Conservation (phyloP, 2,329 filamentous ascomycete species). For the Penicillium sp. region DNA sequence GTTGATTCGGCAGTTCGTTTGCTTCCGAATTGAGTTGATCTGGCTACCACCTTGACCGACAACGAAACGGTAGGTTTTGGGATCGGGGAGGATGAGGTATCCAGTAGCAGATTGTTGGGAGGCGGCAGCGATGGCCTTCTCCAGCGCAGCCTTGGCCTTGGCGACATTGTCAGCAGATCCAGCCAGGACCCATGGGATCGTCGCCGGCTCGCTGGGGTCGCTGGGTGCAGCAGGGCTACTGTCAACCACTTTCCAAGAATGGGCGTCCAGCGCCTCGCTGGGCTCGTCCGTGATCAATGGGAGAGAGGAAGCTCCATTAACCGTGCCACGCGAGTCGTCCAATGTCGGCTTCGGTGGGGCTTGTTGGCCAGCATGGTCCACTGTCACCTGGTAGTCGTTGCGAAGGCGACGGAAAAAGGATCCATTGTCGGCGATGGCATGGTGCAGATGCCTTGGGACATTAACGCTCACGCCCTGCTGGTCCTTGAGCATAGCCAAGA, state of each 20-base stretch:
- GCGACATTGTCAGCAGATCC: conserved; percentile 78
- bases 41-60: conserved; percentile 88
- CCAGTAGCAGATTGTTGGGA: conserved; percentile 66
- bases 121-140: conserved; percentile 70
- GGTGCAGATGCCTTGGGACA: conserved; percentile 81
- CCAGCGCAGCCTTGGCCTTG: conserved; percentile 78
- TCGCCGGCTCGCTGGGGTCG: conserved; percentile 39
- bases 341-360: conserved; percentile 71
- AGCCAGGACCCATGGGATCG: conserved; percentile 83
- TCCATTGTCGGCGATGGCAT: conserved; percentile 79
- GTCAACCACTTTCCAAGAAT: conserved; percentile 85
- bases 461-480: conserved; percentile 87
- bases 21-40: conserved; percentile 89
- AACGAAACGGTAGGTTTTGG: conserved; percentile 84
- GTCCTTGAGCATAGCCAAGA: conserved; percentile 75
- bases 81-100: conserved; percentile 88
- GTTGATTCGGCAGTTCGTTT: conserved; percentile 91
- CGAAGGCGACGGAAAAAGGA: conserved; percentile 91
- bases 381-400: conserved; percentile 83
- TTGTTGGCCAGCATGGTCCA: conserved; percentile 85
- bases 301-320: conserved; percentile 64
- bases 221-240: conserved; percentile 30
- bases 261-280: conserved; percentile 65
- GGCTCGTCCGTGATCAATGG: conserved; percentile 94
- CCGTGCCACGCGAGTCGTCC: conserved; percentile 54